A percentile compares a stretch with the other conserved stretches of the same genome.
These are phyloP conservation scores for Nissolia schottii DNA, from an alignment of 306 rosid genomes.

Conservation along the genomic window DNA sequence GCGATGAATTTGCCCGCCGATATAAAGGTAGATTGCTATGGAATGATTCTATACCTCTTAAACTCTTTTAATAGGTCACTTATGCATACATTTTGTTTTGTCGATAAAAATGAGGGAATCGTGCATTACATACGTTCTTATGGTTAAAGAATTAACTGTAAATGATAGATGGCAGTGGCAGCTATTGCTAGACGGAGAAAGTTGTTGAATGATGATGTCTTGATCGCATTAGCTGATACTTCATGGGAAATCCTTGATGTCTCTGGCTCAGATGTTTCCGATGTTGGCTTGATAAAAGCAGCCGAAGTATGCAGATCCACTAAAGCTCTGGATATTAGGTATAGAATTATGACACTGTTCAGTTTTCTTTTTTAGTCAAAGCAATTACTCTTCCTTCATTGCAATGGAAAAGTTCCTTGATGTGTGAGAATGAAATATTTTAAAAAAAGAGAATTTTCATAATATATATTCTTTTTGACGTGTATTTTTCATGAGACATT, in stretches of 20 bases:
- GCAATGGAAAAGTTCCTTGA: background rate
- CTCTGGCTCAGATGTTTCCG: slow-evolving; percentile 85
- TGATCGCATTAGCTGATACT: slow-evolving; percentile 66
- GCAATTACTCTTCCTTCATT: background rate
- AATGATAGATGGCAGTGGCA: slow-evolving; percentile 54
- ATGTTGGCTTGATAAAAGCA: slow-evolving; percentile 61
- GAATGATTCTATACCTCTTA: slow-evolving; percentile 4
- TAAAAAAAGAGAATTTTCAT: background rate
- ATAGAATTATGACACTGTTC: background rate
- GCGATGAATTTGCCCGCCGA: slow-evolving; percentile 61
- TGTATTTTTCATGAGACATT: background rate
- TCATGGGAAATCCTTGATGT: slow-evolving; percentile 83
- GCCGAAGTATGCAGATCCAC: slow-evolving; percentile 57
- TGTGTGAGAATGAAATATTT: background rate
- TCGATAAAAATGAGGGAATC: background rate
- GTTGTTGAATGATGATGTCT: slow-evolving; percentile 65
- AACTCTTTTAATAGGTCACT: background rate
- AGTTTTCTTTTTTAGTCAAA: background rate
- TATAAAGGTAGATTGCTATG: slow-evolving; percentile 49
- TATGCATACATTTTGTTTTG: background rate
- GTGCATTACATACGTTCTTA: background rate
- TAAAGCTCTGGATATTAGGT: slow-evolving; percentile 87
- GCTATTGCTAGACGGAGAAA: slow-evolving; percentile 80
- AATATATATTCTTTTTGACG: background rate
- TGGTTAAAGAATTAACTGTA: slow-evolving; percentile 2